Conservation (phyloP, 2,329 filamentous ascomycete genomes). For the Setomelanomma holmii region DNA sequence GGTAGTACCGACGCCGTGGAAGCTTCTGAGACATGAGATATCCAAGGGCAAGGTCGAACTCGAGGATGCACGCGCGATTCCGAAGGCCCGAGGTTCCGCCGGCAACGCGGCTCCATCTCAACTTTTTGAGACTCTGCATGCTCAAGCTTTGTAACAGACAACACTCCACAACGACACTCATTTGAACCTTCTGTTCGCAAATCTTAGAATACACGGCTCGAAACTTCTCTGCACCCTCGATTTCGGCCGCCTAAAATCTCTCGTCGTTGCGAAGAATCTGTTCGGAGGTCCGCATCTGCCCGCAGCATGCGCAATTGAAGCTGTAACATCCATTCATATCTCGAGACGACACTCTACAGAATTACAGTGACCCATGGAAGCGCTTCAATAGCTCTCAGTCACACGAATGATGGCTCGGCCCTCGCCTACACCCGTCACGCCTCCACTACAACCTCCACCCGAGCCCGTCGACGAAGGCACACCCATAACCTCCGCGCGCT, state of each 20-base stretch:
- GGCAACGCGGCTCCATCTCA: not conserved
- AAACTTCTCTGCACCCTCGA: no score
- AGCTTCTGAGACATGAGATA: not conserved
- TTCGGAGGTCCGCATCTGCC: slow-evolving; percentile 25
- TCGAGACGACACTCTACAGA: slow-evolving; percentile 13
- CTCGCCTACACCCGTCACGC: slow-evolving; percentile 23
- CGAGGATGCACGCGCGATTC: no score
- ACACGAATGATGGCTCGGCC: slow-evolving; percentile 32
- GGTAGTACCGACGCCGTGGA: not conserved
- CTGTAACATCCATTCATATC: slow-evolving; percentile 2
- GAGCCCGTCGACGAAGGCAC: slow-evolving; percentile 35
- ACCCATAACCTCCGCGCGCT: slow-evolving; percentile 57
- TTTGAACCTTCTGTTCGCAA: no score
- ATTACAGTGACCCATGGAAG: slow-evolving; percentile 25
- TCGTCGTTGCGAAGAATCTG: not conserved
- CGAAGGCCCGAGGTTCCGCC: not conserved
- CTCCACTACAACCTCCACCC: slow-evolving; percentile 23
- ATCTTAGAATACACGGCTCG: no score
- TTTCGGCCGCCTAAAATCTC: not conserved
- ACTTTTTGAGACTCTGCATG: not conserved
- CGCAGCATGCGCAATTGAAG: slow-evolving; percentile 30
- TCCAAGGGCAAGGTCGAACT: not conserved
- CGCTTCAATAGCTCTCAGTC: slow-evolving; percentile 23
- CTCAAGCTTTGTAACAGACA: not conserved
- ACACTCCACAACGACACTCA: not conserved